A percentile compares a stretch with the other conserved stretches of the same genome.
phyloP scores from a whole-genome alignment of 495 filamentous ascomycete species.

The Chaetomium tenue region DNA sequence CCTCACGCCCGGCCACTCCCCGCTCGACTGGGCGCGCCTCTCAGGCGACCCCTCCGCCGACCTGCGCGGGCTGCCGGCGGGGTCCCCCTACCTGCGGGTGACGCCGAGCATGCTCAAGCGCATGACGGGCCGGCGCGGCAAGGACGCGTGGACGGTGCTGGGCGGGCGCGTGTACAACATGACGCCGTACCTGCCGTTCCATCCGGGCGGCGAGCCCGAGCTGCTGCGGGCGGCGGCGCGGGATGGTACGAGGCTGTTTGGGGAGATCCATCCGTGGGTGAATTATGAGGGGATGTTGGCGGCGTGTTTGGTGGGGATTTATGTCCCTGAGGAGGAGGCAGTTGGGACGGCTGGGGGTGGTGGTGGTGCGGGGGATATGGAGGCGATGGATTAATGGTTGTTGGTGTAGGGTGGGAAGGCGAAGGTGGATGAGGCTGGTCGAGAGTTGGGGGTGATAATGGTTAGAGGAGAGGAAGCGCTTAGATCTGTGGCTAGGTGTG shows the following conservation, averaged over 20 bases:
- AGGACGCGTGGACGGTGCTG: slow-evolving; percentile 84
- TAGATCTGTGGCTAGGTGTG: background rate
- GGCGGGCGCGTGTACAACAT: slow-evolving; percentile 92
- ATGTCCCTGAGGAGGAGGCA: slow-evolving; percentile 72
- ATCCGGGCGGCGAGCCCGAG: slow-evolving; percentile 88
- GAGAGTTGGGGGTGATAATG: no score
- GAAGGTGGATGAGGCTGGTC: background rate
- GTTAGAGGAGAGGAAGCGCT: background rate
- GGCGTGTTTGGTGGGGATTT: slow-evolving; percentile 79
- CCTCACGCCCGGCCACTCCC: slow-evolving; percentile 82
- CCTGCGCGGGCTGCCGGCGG: slow-evolving; percentile 57
- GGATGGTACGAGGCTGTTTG: slow-evolving; percentile 77
- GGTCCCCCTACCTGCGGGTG: slow-evolving; percentile 55
- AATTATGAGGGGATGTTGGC: slow-evolving; percentile 93
- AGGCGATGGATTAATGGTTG: slow-evolving; percentile 60
- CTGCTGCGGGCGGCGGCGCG: slow-evolving; percentile 75
- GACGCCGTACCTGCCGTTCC: slow-evolving; percentile 82
- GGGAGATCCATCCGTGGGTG: slow-evolving; percentile 95
- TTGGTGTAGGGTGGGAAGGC: no score
- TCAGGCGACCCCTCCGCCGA: slow-evolving; percentile 61
- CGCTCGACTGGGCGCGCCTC: slow-evolving; percentile 91
- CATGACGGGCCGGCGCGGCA: slow-evolving; percentile 75
- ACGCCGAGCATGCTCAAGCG: slow-evolving; percentile 72
- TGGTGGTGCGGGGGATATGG: slow-evolving; percentile 39
- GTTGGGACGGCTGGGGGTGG: slow-evolving; percentile 41